Conservation (phyloP, 2,329 filamentous ascomycete genomes). For the Fonsecaea erecta region DNA sequence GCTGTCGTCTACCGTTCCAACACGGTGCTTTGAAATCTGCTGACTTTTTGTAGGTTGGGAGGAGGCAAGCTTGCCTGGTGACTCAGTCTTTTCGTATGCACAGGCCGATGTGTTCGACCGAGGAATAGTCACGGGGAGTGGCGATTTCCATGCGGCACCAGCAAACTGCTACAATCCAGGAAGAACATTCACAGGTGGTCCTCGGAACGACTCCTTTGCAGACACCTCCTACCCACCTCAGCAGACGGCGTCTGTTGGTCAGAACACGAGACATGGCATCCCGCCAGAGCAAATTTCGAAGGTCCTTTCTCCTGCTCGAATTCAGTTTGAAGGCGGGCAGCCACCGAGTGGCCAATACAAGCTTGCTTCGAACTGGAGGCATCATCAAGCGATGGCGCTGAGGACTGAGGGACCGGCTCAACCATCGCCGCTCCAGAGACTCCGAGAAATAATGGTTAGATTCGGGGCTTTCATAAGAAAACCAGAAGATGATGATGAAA, state of each 20-base stretch:
- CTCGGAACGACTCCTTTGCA: not conserved
- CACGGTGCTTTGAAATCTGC: not conserved
- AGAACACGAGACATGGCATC: not conserved
- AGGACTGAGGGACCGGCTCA: slow-evolving; percentile 10
- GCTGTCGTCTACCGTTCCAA: not conserved
- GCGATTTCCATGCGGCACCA: slow-evolving; percentile 7
- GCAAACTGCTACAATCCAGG: not conserved
- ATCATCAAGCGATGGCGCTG: slow-evolving; percentile 12
- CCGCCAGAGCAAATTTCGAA: not conserved
- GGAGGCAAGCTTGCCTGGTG: slow-evolving; percentile 27
- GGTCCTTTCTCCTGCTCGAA: slow-evolving; percentile 7
- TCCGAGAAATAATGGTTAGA: slow-evolving; percentile 24
- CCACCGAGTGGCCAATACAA: slow-evolving; percentile 18
- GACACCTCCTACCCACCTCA: not conserved
- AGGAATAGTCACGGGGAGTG: slow-evolving; percentile 12
- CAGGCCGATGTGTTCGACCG: slow-evolving; percentile 20
- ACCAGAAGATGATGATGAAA: slow-evolving; percentile 18
- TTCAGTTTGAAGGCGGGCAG: slow-evolving; percentile 10
- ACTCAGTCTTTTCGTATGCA: slow-evolving; percentile 29
- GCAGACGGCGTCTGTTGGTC: not conserved
- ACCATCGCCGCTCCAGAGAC: slow-evolving; percentile 17
- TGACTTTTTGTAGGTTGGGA: slow-evolving; percentile 31
- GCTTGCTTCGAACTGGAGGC: slow-evolving; percentile 18
- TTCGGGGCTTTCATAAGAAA: slow-evolving; percentile 30
- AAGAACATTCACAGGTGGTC: slow-evolving; percentile 6